phyloP scores from a whole-genome alignment of 352 stramenopile genomes.

The Pythium chondricola region DNA sequence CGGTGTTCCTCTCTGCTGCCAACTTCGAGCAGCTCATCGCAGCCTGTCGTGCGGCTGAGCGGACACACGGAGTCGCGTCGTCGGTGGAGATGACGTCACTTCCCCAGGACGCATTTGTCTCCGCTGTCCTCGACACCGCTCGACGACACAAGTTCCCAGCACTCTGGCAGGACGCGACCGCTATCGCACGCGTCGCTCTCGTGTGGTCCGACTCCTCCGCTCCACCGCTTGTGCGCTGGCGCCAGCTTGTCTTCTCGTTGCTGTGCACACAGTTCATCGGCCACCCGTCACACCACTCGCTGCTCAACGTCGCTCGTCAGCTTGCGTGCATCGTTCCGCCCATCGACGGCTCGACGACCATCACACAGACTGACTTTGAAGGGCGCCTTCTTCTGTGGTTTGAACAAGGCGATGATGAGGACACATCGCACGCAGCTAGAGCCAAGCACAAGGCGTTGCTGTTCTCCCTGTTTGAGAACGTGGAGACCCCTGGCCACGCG shows the following conservation, averaged over 20 bases:
- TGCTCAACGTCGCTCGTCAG: not conserved
- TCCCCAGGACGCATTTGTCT: slow-evolving; percentile 27
- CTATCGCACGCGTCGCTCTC: slow-evolving; percentile 29
- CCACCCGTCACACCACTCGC: slow-evolving; percentile 10
- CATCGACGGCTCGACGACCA: not conserved
- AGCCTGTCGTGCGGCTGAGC: not conserved
- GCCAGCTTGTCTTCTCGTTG: slow-evolving; percentile 32
- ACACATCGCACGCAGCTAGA: not conserved
- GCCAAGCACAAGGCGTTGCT: slow-evolving; percentile 22
- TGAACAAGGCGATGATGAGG: slow-evolving; percentile 16
- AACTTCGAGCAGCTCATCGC: not conserved
- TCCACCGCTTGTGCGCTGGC: slow-evolving; percentile 23
- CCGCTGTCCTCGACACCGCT: slow-evolving; percentile 27
- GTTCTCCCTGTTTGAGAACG: slow-evolving; percentile 27
- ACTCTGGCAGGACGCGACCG: slow-evolving; percentile 27
- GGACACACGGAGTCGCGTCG: not conserved
- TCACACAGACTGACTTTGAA: slow-evolving; percentile 20
- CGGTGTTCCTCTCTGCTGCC: not conserved
- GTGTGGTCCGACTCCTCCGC: slow-evolving; percentile 5
- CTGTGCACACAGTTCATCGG: slow-evolving; percentile 29
- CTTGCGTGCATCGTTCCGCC: too few species aligned
- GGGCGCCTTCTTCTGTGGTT: slow-evolving; percentile 37
- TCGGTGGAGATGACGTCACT: not conserved
- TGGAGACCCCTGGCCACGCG: not conserved
- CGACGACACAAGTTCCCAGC: slow-evolving; percentile 25